phyloP scores from a whole-genome alignment of 1,284 basidiomycete genomes.

The Papiliotrema fonsecae region DNA sequence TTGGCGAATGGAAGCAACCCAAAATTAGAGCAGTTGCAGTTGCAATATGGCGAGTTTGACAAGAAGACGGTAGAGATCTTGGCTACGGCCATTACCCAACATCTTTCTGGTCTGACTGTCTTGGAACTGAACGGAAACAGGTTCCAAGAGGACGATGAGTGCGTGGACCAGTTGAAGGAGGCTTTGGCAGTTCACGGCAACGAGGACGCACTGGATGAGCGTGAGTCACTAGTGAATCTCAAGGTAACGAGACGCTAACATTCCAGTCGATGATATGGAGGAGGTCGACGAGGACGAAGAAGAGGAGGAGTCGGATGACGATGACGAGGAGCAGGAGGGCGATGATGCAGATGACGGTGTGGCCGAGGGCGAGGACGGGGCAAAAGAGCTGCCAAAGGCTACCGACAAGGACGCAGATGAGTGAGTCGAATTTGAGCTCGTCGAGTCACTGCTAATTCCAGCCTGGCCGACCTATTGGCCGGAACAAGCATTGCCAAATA shows the following conservation, averaged over 20 bases:
- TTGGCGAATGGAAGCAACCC: conserved; percentile 61
- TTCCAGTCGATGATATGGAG: conserved; percentile 60
- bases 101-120: conserved; percentile 57
- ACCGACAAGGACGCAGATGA: conserved; percentile 39
- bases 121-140: conserved; percentile 88
- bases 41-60: conserved; percentile 89
- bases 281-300: conserved; percentile 54
- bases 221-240: too few species aligned
- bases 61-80: conserved; percentile 63
- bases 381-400: conserved; percentile 20
- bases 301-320: conserved; percentile 43
- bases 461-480: conserved; percentile 41
- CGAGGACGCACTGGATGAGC: conserved; percentile 72
- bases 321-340: conserved; percentile 45
- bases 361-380: conserved; percentile 24
- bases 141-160: conserved; percentile 72
- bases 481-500: conserved; percentile 29
- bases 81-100: conserved; percentile 60
- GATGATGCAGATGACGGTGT: conserved; percentile 37
- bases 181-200: conserved; percentile 69
- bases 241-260: too few species aligned
- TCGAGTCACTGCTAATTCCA: conserved; percentile 20
- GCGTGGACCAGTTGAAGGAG: conserved; percentile 60
- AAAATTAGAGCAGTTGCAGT: conserved; percentile 66
- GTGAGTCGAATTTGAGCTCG: conserved; percentile 31